Base-by-base conservation (phyloP, 169 alveolate species). In the Plasmodium gallinaceum region DNA sequence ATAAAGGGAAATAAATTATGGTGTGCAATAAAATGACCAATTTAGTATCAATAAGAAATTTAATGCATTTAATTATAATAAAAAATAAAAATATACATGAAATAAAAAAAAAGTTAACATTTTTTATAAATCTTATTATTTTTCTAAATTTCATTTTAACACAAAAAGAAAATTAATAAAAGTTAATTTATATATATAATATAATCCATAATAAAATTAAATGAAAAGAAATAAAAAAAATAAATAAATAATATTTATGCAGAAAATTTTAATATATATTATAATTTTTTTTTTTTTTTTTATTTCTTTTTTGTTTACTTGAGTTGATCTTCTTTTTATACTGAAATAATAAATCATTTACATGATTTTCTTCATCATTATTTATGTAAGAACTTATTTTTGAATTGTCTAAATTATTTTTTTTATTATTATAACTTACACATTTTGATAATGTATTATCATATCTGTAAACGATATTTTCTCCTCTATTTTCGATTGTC, bases 391-490 rank as follows among this genome's bases (percentile, higher is more conserved):
- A 12, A 52, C 48, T 39, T 18, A 20, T 24, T 46, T 37, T 62
- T 61, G 61, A 75, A 16, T 26, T 45, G 66, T 42, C 68, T 3
- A 20, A 62, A 39, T 46, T 46, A 32, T 32, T 32, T 20, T 45
- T 62, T 62, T 80, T 68, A 18, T 14, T 54, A 12, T 24, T 60
- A 52, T 52, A 42, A 54, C 45, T 80, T 52, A 22, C 83, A 68
- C 42, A 8, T 2, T 78, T 78, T 58, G 68, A 64, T 48, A 39
- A 37, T 10, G 62, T 61, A 61, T 68, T 68, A 5, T 46, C 51
- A 61, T 66, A 80, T 61, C 73, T 57, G 37, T 80, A 69, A 68
- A 80, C 72, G 39, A 66, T 80, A 37, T 80, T 80, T 26, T 80
- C 61, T 26, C 42, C 61, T 26, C 51, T 39, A 58, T 43, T 48